Percentiles rank a stretch among this genome's conserved stretches.
These are phyloP conservation scores for Lolium perenne DNA, from an alignment of 176 grass and related monocot genomes.

Conservation along the genomic window DNA sequence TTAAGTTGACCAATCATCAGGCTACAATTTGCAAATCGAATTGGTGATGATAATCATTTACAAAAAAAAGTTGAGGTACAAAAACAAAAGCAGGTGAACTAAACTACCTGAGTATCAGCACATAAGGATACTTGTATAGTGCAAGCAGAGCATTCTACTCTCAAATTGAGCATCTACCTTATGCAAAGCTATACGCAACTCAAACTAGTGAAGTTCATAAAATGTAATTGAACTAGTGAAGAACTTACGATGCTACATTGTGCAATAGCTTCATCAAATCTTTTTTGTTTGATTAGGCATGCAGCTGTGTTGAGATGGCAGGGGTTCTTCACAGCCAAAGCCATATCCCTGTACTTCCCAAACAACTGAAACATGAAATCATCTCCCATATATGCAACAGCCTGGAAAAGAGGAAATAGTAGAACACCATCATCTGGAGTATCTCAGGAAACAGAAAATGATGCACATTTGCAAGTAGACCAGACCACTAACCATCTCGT, in stretches of 20 bases:
- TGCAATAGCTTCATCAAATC: conserved; percentile 74
- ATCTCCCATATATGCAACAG: conserved; percentile 97
- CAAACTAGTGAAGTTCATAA: background rate
- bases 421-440: conserved; percentile 16
- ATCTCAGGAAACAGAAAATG: background rate
- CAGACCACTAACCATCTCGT: conserved; percentile 75
- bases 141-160: background rate
- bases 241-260: conserved; percentile 83
- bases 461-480: conserved; percentile 1
- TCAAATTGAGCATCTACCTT: background rate
- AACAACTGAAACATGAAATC: conserved; percentile 99
- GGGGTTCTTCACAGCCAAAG: conserved; percentile 91
- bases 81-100: conserved; percentile 18
- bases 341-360: conserved; percentile 98
- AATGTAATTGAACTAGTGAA: background rate
- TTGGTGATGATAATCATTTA: background rate
- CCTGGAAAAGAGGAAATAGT: conserved; percentile 56
- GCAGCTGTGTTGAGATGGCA: conserved; percentile 96
- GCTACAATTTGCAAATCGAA: background rate
- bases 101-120: conserved; percentile 4
- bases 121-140: background rate
- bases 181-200: background rate
- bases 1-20: conserved; percentile 24
- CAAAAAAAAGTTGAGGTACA: background rate
- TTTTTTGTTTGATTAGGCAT: conserved; percentile 84